Conservation (phyloP, 1,139 yeast species). For the Debaryomyces sp. region DNA sequence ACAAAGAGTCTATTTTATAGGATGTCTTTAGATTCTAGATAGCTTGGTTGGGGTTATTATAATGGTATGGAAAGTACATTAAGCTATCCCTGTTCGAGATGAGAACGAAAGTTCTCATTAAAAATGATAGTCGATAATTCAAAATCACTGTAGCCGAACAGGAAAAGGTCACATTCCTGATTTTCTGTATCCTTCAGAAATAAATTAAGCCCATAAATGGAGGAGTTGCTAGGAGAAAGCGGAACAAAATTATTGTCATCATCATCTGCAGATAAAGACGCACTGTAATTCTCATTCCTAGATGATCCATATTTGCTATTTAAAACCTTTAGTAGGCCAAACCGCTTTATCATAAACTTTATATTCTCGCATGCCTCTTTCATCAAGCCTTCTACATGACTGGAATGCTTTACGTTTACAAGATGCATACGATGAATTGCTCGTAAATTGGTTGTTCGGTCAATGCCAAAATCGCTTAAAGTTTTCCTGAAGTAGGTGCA, state of each 20-base stretch:
- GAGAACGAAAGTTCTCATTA: neutral
- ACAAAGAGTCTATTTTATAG: too few relatives aligned
- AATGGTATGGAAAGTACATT: too few relatives aligned
- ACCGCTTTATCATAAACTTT: neutral
- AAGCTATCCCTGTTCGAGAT: too few relatives aligned
- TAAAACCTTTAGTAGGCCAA: neutral
- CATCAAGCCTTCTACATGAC: neutral
- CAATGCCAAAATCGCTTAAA: slow-evolving; percentile 23
- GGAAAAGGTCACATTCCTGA: neutral
- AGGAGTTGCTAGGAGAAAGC: neutral
- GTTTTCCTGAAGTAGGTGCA: slow-evolving; percentile 21
- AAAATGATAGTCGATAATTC: neutral
- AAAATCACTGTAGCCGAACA: neutral
- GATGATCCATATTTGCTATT: neutral
- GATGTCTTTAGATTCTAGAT: neutral
- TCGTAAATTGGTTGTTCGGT: slow-evolving; percentile 26
- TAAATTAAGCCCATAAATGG: neutral
- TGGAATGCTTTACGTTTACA: neutral
- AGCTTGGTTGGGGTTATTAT: neutral
- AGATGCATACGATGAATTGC: slow-evolving; percentile 31
- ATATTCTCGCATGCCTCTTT: slow-evolving; percentile 1
- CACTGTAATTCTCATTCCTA: neutral
- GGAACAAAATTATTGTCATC: neutral
- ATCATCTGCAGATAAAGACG: neutral
- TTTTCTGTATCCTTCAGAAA: neutral